phyloP scores from a whole-genome alignment of 495 filamentous ascomycete genomes.

The Penicillium coprophilum region DNA sequence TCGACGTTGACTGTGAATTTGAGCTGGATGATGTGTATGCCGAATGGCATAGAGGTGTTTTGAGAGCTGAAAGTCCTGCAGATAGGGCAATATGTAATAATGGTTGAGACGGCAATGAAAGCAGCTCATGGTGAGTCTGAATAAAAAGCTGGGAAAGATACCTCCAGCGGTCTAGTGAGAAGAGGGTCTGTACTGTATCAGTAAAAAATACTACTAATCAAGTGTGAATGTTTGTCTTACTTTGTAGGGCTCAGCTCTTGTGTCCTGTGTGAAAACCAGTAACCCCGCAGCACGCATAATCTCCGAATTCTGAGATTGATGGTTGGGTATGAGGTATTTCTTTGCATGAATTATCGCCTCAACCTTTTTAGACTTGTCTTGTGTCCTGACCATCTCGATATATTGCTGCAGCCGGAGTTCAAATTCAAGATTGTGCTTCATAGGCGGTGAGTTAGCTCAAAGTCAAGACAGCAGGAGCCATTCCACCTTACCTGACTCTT shows the following conservation, averaged over 20 bases:
- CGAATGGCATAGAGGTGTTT: conserved; percentile 92
- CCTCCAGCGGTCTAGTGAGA: conserved; percentile 68
- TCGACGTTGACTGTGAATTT: conserved; percentile 58
- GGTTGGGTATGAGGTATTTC: conserved; percentile 70
- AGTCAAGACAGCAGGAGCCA: background rate
- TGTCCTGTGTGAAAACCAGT: conserved; percentile 69
- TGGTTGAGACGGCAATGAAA: conserved; percentile 78
- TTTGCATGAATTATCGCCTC: conserved; percentile 81
- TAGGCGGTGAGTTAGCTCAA: conserved; percentile 24
- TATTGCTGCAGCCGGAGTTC: conserved; percentile 94
- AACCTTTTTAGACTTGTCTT: conserved; percentile 55
- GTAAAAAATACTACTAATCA: background rate
- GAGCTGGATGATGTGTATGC: conserved; percentile 56
- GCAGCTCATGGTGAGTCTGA: conserved; percentile 80
- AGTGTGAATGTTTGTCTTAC: conserved; percentile 40
- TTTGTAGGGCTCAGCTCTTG: conserved; percentile 60
- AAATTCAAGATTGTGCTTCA: conserved; percentile 83
- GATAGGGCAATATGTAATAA: conserved; percentile 90
- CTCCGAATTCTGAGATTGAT: conserved; percentile 64
- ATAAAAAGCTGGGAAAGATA: conserved; percentile 80
- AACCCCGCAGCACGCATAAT: conserved; percentile 75
- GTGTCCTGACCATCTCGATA: conserved; percentile 79
- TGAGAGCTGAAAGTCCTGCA: conserved; percentile 89
- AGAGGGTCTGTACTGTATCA: conserved; percentile 58
- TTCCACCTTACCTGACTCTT: conserved; percentile 67